Evolutionary conservation across 768 basidiomycete species (phyloP), one percentile per base, ranked within the genome.

Genomic region (Podaxis pistillaris): DNA sequence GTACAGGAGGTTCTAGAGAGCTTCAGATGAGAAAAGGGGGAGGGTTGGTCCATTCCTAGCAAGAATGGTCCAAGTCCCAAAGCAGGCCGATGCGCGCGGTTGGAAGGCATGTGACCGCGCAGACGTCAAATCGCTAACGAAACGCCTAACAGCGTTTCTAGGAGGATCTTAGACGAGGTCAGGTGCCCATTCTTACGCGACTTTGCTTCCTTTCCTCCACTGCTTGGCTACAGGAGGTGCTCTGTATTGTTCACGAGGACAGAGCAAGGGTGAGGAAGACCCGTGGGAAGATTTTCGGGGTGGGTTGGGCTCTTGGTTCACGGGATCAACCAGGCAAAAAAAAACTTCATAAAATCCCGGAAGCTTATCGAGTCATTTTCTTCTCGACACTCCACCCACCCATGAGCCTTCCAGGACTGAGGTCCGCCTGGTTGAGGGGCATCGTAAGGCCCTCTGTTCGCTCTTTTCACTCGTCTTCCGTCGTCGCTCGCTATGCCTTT

Each of bases 391-490:
- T 37, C 33, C 50, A 63, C 67, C 15, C 58, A 63, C 57, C 69
- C 53, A 79, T 81, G 78, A 75, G 74, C 71, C 73, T 81, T 55
- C 67, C 75, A 63, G 77, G 81, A 68, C 78, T 82, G 70, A 73
- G 74, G 72, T 72, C 75, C 58, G 67, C 74, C 59, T 75, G 78
- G 73, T 59, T 73, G 60, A 70, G 75, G 68, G 69, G 72, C 51
- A 47, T 78, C n/a, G 52, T 69, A 40, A 72, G 74, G 62, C 71
- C 70, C 24, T 75, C 66, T 60, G 64, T 69, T 63, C 86, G 86
- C 51, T 74, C 78, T 63, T 86, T 89, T 70, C 86, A 86, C 68
- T 74, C 80, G 38, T 75, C 78, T 49, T 74, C 73, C 26, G 64
- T 71, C 26, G 70, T 69, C 58, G 73, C 64, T 51, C 54, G 61